Conservation (phyloP, 495 filamentous ascomycete genomes). For the Amphirosellinia nigrospora region DNA sequence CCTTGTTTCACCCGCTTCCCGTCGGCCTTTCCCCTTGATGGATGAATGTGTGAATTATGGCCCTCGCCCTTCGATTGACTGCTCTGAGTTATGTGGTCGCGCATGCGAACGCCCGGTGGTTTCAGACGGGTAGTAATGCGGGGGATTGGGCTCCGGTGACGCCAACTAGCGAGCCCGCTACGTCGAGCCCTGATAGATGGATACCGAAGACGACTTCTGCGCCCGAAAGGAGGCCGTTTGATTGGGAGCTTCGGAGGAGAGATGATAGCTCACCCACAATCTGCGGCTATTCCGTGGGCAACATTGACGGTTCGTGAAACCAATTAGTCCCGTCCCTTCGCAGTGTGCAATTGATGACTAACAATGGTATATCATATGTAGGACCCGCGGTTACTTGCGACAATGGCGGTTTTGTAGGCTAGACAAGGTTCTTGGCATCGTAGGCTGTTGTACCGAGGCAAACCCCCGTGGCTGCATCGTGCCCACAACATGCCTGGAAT, state of each 20-base stretch:
- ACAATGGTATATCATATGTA: conserved; percentile 27
- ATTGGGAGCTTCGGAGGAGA: conserved; percentile 36
- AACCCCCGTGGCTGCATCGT: conserved; percentile 36
- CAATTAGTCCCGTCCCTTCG: no score
- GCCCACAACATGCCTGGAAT: conserved; percentile 38
- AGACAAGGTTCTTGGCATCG: conserved; percentile 16
- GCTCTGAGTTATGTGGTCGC: conserved; percentile 40
- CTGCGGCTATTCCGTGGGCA: conserved; percentile 35
- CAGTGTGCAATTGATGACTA: conserved; percentile 6
- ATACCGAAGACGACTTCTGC: conserved; percentile 42
- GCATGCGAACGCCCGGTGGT: conserved; percentile 34
- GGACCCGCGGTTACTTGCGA: conserved; percentile 35
- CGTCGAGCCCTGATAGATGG: conserved; percentile 38
- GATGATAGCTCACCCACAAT: conserved; percentile 28
- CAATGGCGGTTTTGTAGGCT: conserved; percentile 32
- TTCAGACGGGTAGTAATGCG: conserved; percentile 27
- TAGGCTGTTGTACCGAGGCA: conserved; percentile 34
- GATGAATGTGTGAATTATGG: conserved; percentile 37
- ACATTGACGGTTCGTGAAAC: conserved; percentile 24
- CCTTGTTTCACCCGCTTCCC: conserved; percentile 2
- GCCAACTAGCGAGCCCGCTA: conserved; percentile 24
- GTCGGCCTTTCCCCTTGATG: conserved; percentile 30
- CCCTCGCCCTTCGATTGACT: conserved; percentile 41
- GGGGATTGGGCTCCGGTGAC: conserved; percentile 39
- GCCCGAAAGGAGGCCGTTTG: conserved; percentile 30